Evolutionary conservation across 768 basidiomycete genomes (phyloP).

Genomic region (Suillus luteus): DNA sequence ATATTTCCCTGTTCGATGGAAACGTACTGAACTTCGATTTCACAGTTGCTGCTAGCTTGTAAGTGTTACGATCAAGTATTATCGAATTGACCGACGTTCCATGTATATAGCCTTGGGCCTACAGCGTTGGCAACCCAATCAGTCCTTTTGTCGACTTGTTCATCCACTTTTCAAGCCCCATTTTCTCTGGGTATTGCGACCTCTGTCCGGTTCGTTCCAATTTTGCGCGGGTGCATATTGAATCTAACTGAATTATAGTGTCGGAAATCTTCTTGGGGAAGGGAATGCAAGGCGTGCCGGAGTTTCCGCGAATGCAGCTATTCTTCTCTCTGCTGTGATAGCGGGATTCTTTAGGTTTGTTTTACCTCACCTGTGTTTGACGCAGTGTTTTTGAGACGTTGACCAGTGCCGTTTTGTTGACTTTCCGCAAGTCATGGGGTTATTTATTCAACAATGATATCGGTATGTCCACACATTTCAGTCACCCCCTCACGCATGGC

Average conservation of each 20-base stretch:
- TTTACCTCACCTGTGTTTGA: background rate
- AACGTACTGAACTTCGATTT: constrained; percentile 10
- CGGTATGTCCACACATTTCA: constrained; percentile 33
- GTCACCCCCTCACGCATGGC: background rate
- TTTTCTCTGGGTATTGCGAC: constrained; percentile 80
- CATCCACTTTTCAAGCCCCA: constrained; percentile 80
- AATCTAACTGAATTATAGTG: constrained; percentile 40
- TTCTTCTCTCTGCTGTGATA: constrained; percentile 64
- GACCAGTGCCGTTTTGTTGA: constrained; percentile 51
- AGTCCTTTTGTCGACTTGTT: constrained; percentile 73
- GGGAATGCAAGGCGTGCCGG: constrained; percentile 69
- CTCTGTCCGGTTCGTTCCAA: constrained; percentile 67
- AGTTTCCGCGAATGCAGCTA: constrained; percentile 62
- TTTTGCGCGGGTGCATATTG: background rate
- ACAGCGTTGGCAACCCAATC: constrained; percentile 85
- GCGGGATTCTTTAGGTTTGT: constrained; percentile 62
- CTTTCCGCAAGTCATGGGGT: constrained; percentile 68
- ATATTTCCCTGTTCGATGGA: background rate
- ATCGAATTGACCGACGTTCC: constrained; percentile 22
- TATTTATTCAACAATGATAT: constrained; percentile 74
- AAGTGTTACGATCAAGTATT: constrained; percentile 18
- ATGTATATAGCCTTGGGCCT: constrained; percentile 66
- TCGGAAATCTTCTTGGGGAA: constrained; percentile 90
- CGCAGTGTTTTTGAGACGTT: background rate
- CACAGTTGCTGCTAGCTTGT: constrained; percentile 56